These are phyloP conservation scores for Metschnikowia amazonensis DNA, from an alignment of 805 yeast genomes.

Conservation along the genomic window DNA sequence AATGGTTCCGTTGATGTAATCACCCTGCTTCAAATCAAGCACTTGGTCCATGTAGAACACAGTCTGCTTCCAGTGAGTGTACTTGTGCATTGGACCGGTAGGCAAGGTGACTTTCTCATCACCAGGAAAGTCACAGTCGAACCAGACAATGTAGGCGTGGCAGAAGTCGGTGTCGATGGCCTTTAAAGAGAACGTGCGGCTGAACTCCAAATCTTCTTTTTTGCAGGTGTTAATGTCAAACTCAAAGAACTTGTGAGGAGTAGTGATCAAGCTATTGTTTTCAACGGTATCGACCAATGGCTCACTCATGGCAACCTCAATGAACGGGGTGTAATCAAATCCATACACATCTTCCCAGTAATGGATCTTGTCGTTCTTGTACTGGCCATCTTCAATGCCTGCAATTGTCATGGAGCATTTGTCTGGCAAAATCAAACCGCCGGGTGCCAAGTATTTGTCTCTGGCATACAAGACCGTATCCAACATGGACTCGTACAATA, in stretches of 20 bases:
- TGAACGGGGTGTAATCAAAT: slow-evolving; percentile 90
- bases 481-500: slow-evolving; percentile 94
- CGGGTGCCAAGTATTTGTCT: slow-evolving; percentile 76
- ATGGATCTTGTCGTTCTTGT: slow-evolving; percentile 84
- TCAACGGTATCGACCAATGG: slow-evolving; percentile 97
- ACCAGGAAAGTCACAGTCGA: slow-evolving; percentile 85
- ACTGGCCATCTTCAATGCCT: slow-evolving; percentile 88
- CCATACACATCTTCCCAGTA: slow-evolving; percentile 98
- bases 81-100: slow-evolving; percentile 90
- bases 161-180: slow-evolving; percentile 77
- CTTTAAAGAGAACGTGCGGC: slow-evolving; percentile 60
- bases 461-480: slow-evolving; percentile 94
- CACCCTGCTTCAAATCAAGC: slow-evolving; percentile 72
- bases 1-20: slow-evolving; percentile 64
- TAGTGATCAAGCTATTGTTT: slow-evolving; percentile 66
- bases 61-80: slow-evolving; percentile 99
- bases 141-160: slow-evolving; percentile 92
- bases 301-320: slow-evolving; percentile 80
- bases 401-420: slow-evolving; percentile 87
- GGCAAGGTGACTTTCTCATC: slow-evolving; percentile 68
- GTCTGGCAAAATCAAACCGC: slow-evolving; percentile 93
- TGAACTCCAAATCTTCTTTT: slow-evolving; percentile 76
- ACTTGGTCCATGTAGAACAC: slow-evolving; percentile 87
- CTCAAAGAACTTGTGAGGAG: slow-evolving; percentile 64
- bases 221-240: slow-evolving; percentile 88